Conservation (phyloP, 805 yeast genomes). For the Candida ascalaphidarum region DNA sequence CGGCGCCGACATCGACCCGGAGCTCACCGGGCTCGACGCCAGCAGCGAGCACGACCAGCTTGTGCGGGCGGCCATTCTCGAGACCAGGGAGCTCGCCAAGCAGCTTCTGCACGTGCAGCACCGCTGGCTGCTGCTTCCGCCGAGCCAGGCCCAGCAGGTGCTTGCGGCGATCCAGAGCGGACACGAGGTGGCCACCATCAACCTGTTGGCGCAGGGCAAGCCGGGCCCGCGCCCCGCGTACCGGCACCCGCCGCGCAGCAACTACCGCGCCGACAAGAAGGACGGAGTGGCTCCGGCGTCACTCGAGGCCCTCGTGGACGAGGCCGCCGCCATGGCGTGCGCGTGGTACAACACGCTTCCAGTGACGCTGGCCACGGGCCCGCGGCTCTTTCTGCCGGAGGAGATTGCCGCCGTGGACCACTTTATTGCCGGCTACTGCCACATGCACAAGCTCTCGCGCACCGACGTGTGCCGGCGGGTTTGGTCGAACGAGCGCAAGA, state of each 20-base stretch:
- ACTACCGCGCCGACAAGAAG: too few species aligned
- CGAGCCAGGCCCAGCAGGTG: slow-evolving; percentile 13
- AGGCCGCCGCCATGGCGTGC: slow-evolving; percentile 25
- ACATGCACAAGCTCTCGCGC: slow-evolving; percentile 51
- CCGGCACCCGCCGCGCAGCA: slow-evolving; percentile 1
- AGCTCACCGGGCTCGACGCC: slow-evolving; percentile 23
- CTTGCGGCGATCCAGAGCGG: slow-evolving; percentile 10
- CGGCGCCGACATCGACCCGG: slow-evolving; percentile 23
- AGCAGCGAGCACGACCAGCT: slow-evolving; percentile 51
- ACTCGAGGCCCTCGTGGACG: slow-evolving; percentile 25
- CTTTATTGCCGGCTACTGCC: slow-evolving; percentile 63
- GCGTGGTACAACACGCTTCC: slow-evolving; percentile 20
- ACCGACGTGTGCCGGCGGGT: slow-evolving; percentile 73
- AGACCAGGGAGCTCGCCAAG: slow-evolving; percentile 55
- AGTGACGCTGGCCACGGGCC: slow-evolving; percentile 12
- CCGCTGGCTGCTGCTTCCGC: slow-evolving; percentile 1
- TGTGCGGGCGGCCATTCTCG: slow-evolving; percentile 63
- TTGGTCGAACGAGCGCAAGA: slow-evolving; percentile 79
- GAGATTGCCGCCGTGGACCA: slow-evolving; percentile 68
- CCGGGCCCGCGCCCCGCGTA: too few species aligned
- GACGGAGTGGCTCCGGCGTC: slow-evolving; percentile 6
- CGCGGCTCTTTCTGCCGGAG: slow-evolving; percentile 45
- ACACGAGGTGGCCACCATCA: slow-evolving; percentile 15
- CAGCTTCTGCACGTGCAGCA: slow-evolving; percentile 11
- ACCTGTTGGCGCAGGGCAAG: slow-evolving; percentile 15